These are phyloP conservation scores for Metschnikowia corniflorae DNA, from an alignment of 805 yeast genomes.

Conservation along the genomic window DNA sequence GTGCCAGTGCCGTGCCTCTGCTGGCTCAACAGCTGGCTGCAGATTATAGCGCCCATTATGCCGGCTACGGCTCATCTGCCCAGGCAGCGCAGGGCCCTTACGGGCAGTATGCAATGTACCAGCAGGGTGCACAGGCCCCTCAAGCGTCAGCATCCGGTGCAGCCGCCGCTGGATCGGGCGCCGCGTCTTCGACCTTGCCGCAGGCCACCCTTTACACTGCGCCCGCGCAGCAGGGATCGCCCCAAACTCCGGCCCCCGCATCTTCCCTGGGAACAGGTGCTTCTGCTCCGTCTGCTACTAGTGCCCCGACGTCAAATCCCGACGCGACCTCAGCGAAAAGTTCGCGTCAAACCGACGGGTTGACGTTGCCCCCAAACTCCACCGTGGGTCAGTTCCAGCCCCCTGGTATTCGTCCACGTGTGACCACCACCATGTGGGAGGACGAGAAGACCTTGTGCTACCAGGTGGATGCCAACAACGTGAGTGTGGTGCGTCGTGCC, in stretches of 20 bases:
- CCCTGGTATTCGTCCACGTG: slow-evolving; percentile 54
- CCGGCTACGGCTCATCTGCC: slow-evolving; percentile 14
- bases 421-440: slow-evolving; percentile 88
- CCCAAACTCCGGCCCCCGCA: slow-evolving; percentile 2
- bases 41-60: slow-evolving; percentile 17
- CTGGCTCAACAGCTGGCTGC: slow-evolving; percentile 9
- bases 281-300: background rate
- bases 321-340: no score
- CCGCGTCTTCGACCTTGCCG: slow-evolving; percentile 12
- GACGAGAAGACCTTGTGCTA: slow-evolving; percentile 82
- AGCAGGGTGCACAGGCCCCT: slow-evolving; percentile 13
- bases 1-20: slow-evolving; percentile 4
- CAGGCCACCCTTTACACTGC: slow-evolving; percentile 14
- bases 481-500: slow-evolving; percentile 77
- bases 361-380: slow-evolving; percentile 20
- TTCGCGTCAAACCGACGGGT: slow-evolving; percentile 21
- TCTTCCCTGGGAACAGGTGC: slow-evolving; percentile 7
- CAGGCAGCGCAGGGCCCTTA: slow-evolving; percentile 12
- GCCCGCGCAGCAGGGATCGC: slow-evolving; percentile 6
- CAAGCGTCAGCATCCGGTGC: slow-evolving; percentile 4
- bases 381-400: slow-evolving; percentile 45
- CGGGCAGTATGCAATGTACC: slow-evolving; percentile 19
- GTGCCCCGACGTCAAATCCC: slow-evolving; percentile 17
- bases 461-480: slow-evolving; percentile 80
- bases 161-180: slow-evolving; percentile 3